Conservation (phyloP, 306 rosid species). For the Heteromeles arbutifolia region DNA sequence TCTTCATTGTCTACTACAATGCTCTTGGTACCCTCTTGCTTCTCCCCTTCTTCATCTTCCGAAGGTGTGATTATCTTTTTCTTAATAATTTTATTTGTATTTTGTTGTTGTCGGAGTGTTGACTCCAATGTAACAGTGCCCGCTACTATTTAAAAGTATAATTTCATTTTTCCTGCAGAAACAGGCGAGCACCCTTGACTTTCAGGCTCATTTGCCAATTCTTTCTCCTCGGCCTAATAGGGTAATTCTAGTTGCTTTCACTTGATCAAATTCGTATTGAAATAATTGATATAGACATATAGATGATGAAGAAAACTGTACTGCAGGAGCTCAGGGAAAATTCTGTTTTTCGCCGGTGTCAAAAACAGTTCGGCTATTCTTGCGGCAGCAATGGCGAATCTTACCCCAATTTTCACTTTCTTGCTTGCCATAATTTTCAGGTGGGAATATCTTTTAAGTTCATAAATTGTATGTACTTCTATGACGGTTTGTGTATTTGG, state of each 20-base stretch:
- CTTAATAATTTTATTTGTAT: not conserved
- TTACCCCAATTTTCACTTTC: slow-evolving; percentile 36
- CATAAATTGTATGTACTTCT: not conserved
- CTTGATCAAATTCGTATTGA: not conserved
- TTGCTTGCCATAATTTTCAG: slow-evolving; percentile 32
- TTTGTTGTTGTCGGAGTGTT: not conserved
- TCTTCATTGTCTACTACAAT: slow-evolving; percentile 32
- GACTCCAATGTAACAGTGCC: not conserved
- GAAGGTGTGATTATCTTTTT: slow-evolving; percentile 1
- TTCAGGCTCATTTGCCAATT: slow-evolving; percentile 20
- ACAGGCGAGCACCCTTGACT: slow-evolving; percentile 21
- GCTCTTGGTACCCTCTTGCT: slow-evolving; percentile 30
- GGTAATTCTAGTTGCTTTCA: slow-evolving; percentile 5
- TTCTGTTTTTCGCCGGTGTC: slow-evolving; percentile 24
- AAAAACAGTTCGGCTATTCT: slow-evolving; percentile 36
- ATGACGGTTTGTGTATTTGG: not conserved
- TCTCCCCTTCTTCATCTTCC: slow-evolving; percentile 20
- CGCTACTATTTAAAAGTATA: not conserved
- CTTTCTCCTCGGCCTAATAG: slow-evolving; percentile 37
- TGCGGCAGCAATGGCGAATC: slow-evolving; percentile 34
- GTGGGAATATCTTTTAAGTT: slow-evolving; percentile 7
- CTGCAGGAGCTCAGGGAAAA: slow-evolving; percentile 34
- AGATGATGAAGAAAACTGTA: not conserved
- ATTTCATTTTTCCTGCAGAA: slow-evolving; percentile 14
- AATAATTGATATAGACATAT: not conserved